Conservation (phyloP, 129 eudicot species). For the Flaveria ramosissima region DNA sequence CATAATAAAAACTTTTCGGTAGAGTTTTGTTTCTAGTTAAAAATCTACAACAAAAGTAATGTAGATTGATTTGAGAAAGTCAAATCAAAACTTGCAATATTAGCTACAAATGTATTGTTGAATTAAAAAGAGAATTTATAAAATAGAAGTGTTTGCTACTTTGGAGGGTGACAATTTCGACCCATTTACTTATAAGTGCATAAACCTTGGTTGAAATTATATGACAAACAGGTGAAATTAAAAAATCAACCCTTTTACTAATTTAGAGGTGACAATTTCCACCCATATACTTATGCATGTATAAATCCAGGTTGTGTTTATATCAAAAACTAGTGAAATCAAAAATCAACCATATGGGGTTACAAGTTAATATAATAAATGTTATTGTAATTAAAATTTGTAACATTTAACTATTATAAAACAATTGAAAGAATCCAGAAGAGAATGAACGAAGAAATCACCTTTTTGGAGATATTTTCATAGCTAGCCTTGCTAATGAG, state of each 20-base stretch:
- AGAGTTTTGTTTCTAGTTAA: not conserved
- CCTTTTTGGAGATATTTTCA: constrained; percentile 80
- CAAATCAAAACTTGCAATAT: not conserved
- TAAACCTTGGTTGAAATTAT: no score
- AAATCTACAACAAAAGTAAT: not conserved
- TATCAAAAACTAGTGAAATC: not conserved
- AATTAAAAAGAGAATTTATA: no score
- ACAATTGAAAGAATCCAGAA: not conserved
- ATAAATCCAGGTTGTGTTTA: not conserved
- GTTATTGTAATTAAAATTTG: not conserved
- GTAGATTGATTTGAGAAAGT: not conserved
- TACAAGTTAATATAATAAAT: not conserved
- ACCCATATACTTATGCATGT: no score
- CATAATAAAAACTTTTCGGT: not conserved
- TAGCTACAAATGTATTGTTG: not conserved
- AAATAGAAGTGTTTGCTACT: not conserved
- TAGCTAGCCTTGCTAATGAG: constrained; percentile 83
- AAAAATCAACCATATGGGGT: not conserved
- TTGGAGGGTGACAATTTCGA: not conserved
- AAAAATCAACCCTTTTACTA: no score
- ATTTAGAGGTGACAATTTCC: no score
- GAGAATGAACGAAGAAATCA: constrained; percentile 13
- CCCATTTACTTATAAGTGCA: not conserved
- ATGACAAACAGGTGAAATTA: no score
- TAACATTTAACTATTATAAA: not conserved